Base-by-base conservation (phyloP, 148 eudicot species). In the Vaccinium myrtillus region DNA sequence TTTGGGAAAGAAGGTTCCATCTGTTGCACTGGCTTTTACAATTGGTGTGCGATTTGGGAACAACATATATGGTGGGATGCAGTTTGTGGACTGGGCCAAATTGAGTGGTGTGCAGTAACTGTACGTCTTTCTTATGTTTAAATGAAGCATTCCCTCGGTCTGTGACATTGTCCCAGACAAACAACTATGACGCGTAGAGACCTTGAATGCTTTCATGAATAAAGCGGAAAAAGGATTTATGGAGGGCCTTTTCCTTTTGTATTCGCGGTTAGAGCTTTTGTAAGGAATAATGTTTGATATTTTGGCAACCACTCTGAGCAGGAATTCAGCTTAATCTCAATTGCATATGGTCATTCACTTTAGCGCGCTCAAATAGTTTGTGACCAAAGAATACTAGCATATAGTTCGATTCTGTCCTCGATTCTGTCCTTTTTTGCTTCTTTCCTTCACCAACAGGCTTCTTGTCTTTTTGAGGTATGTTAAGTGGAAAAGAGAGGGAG, bases 1-100 rank as follows among this genome's bases (percentile, higher is more conserved):
- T 56, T 8, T 89, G 81, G 92, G 91, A n/a, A 92, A 88, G 86
- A 85, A 88, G 87, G 87, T 87, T 82, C 92, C 94, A 15, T 89
- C 94, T 8, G 86, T 86, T 30, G 92, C 94, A 18, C 75, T 92
- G 92, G 94, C 92, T 75, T 92, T 92, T 81, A 92, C 94, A 0
- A 89, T 92, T 9, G 94, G 94, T 59, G 92, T 92, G 49, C 92
- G 94, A 69, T 92, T 92, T 81, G 94, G 90, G 58, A 92, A 92
- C 90, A 92, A 92, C 71, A 84, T 92, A 82, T 92, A 92, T 39
- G 92, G 94, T 50, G 94, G 94, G 36, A 90, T 92, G 94, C 94
- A 92, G 78, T 92, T 92, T 81, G 92, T 92, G 36, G 94, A 92
- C 85, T 92, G 92, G 94, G 94, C 94, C 23, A 88, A 85, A 86